phyloP scores from a whole-genome alignment of 106 monocot species.

The Apostasia shenzhenica region DNA sequence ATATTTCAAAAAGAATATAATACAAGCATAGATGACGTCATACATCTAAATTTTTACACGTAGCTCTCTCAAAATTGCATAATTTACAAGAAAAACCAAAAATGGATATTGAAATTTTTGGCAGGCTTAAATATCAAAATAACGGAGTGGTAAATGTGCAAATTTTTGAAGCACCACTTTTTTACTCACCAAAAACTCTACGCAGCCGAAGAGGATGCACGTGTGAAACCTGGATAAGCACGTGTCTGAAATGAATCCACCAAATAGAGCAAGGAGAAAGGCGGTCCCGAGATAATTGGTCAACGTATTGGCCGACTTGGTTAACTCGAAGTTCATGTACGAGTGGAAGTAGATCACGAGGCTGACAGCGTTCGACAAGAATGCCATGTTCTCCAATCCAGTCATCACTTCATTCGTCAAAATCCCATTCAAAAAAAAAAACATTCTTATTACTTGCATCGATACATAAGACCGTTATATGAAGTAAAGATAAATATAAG shows the following conservation, averaged over 20 bases:
- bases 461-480: neutral
- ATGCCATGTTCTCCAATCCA: conserved; percentile 30
- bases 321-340: conserved; percentile 18
- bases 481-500: neutral
- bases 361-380: conserved; percentile 16
- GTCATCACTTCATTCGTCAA: conserved; percentile 9
- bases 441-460: neutral
- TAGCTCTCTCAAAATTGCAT: too few species aligned
- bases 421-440: too few species aligned
- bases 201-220: conserved; percentile 8
- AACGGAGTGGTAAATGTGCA: neutral
- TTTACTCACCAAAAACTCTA: conserved; percentile 22
- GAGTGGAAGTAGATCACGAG: conserved; percentile 22
- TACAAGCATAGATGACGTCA: too few species aligned
- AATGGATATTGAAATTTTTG: too few species aligned
- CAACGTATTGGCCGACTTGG: conserved; percentile 17
- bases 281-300: conserved; percentile 33
- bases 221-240: conserved; percentile 8
- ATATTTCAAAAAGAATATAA: too few species aligned
- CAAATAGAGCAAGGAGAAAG: conserved; percentile 20
- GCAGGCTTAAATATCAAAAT: neutral
- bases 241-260: conserved; percentile 29
- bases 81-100: too few species aligned
- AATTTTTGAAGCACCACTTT: neutral
- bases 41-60: too few species aligned